These are phyloP conservation scores for Takashimella tepidaria DNA, from an alignment of 1,284 basidiomycete species.

Conservation along the genomic window DNA sequence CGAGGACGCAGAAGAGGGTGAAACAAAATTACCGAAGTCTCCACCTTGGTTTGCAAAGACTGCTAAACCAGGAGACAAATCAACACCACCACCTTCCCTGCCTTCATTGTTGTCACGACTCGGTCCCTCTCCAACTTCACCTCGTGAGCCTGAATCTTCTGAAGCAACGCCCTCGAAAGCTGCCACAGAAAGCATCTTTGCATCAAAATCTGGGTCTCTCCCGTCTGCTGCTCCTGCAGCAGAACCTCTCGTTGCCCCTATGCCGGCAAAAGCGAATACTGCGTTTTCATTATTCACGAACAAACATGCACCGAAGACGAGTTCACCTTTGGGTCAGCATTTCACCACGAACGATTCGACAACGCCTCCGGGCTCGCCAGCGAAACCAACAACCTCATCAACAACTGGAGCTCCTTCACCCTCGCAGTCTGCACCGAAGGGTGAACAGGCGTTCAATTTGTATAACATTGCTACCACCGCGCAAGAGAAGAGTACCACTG, in stretches of 20 bases:
- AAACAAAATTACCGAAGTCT: slow-evolving; percentile 20
- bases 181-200: too few relatives aligned
- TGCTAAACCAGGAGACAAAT: background rate
- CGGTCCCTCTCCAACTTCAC: background rate
- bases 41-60: slow-evolving; percentile 31
- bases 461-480: too few relatives aligned
- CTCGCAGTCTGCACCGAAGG: slow-evolving; percentile 1
- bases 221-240: background rate
- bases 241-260: background rate
- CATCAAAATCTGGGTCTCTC: background rate
- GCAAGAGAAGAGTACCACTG: too few relatives aligned
- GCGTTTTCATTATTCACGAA: slow-evolving; percentile 14
- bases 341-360: slow-evolving; percentile 18
- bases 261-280: too few relatives aligned
- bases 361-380: slow-evolving; percentile 24
- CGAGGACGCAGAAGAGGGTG: slow-evolving; percentile 2
- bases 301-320: slow-evolving; percentile 40
- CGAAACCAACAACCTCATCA: slow-evolving; percentile 6
- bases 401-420: background rate
- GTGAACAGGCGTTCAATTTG: too few relatives aligned
- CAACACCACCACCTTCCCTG: background rate
- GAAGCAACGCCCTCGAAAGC: background rate
- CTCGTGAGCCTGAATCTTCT: background rate
- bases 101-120: slow-evolving; percentile 9
- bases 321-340: slow-evolving; percentile 35